A percentile compares a stretch with the other conserved stretches of the same genome.
phyloP scores from a whole-genome alignment of 768 basidiomycete species.

The Artomyces pyxidatus region DNA sequence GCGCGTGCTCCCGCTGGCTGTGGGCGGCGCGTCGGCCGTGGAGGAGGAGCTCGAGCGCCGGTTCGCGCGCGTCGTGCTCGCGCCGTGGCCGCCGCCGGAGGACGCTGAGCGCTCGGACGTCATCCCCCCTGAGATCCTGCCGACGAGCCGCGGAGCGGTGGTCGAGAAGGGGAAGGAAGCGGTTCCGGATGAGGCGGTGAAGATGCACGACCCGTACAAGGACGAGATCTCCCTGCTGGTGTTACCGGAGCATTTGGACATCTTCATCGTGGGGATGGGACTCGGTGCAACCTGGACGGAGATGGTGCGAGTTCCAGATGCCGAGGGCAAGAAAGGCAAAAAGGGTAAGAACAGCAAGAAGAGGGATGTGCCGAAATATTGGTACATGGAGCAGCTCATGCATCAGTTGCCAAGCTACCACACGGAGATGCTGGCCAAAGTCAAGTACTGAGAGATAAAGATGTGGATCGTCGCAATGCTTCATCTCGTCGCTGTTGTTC shows the following conservation, averaged over 20 bases:
- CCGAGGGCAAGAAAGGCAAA: conserved; percentile 10
- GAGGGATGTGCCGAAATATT: conserved; percentile 31
- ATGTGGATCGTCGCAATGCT: too few species aligned
- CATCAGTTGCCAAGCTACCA: conserved; percentile 49
- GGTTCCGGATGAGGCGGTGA: conserved; percentile 9
- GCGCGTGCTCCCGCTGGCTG: conserved; percentile 13
- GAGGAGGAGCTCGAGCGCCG: conserved; percentile 39
- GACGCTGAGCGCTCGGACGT: conserved; percentile 27
- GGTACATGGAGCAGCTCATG: conserved; percentile 54
- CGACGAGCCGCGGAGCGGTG: conserved; percentile 30
- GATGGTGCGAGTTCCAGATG: conserved; percentile 40
- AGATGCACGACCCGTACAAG: conserved; percentile 40
- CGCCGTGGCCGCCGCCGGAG: conserved; percentile 42
- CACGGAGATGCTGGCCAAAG: conserved; percentile 19
- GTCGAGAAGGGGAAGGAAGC: conserved; percentile 17
- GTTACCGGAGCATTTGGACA: conserved; percentile 27
- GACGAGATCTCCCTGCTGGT: conserved; percentile 57
- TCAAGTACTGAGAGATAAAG: too few species aligned
- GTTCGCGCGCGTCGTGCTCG: conserved; percentile 43
- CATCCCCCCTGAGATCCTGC: conserved; percentile 25
- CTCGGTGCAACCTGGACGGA: conserved; percentile 65
- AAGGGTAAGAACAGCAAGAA: conserved; percentile 15
- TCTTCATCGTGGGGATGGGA: conserved; percentile 46
- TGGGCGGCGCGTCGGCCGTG: conserved; percentile 23
- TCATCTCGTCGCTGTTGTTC: too few species aligned